Percentiles rank a stretch among this genome's conserved stretches.
These are phyloP conservation scores for Teratosphaeriaceae sp. DNA, from an alignment of 2,329 filamentous ascomycete species.

Conservation along the genomic window DNA sequence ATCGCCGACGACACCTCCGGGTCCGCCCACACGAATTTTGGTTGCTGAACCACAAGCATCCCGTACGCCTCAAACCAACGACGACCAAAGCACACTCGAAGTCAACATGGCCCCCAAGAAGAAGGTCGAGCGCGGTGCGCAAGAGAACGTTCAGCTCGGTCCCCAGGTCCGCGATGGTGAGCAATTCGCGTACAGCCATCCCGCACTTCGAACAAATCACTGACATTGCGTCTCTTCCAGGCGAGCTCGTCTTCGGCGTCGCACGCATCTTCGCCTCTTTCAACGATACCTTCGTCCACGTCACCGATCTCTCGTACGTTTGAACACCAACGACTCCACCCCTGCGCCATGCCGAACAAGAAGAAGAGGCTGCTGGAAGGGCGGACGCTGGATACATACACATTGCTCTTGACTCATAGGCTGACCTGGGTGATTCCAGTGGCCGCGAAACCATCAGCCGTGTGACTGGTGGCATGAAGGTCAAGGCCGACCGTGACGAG, in stretches of 20 bases:
- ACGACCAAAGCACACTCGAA: slow-evolving; percentile 19
- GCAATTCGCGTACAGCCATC: slow-evolving; percentile 28
- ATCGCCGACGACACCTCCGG: slow-evolving; percentile 8
- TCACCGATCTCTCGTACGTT: slow-evolving; percentile 79
- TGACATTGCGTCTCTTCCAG: slow-evolving; percentile 41
- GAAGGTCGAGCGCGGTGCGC: slow-evolving; percentile 65
- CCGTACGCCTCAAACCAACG: slow-evolving; percentile 18
- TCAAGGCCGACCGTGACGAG: slow-evolving; percentile 99
- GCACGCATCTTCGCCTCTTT: slow-evolving; percentile 92
- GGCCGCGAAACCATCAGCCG: slow-evolving; percentile 99
- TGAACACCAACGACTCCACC: slow-evolving; percentile 11
- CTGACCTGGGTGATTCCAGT: slow-evolving; percentile 69
- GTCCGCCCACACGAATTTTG: slow-evolving; percentile 5
- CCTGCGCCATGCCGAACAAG: no score
- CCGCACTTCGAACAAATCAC: slow-evolving; percentile 5
- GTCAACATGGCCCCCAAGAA: slow-evolving; percentile 91
- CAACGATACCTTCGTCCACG: slow-evolving; percentile 69
- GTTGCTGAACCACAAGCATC: neutral
- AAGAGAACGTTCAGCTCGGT: slow-evolving; percentile 98
- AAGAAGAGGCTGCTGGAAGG: no score
- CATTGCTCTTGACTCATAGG: slow-evolving; percentile 36
- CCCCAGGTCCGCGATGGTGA: slow-evolving; percentile 93
- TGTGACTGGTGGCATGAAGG: slow-evolving; percentile 99
- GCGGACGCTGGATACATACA: slow-evolving; percentile 7
- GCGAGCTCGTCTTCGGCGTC: slow-evolving; percentile 96